phyloP scores from a whole-genome alignment of 2,329 filamentous ascomycete species.

The Trichophyton simii region DNA sequence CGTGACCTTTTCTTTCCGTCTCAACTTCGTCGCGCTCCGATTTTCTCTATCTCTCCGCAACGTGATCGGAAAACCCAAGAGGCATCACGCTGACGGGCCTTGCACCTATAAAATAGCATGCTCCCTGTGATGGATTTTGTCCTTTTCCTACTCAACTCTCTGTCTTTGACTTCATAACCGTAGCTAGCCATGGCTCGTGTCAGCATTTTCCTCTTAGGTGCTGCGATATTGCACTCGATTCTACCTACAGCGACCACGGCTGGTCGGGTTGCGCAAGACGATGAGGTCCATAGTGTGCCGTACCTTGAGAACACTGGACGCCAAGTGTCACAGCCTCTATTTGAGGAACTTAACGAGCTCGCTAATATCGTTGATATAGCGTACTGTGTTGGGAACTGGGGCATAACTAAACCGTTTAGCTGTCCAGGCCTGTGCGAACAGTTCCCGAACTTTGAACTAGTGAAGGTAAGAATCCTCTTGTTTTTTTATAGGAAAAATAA shows the following conservation, averaged over 20 bases:
- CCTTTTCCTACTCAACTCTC: neutral
- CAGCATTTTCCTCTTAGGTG: neutral
- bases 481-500: too few relatives aligned
- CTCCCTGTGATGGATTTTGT: neutral
- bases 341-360: conserved; percentile 70
- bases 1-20: neutral
- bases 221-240: neutral
- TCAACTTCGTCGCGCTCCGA: neutral
- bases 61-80: neutral
- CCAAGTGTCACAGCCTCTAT: conserved; percentile 51
- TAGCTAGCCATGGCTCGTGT: neutral
- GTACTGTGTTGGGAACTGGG: conserved; percentile 81
- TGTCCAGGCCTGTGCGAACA: conserved; percentile 78
- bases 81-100: neutral
- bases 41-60: neutral
- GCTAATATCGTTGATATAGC: conserved; percentile 87
- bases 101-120: neutral
- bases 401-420: conserved; percentile 68
- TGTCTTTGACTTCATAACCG: neutral
- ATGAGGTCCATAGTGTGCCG: neutral
- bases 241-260: neutral
- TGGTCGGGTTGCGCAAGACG: neutral
- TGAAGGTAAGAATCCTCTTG: conserved; percentile 38
- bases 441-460: conserved; percentile 65
- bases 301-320: neutral